These are phyloP conservation scores for Pseudonitzschia pungens DNA, from an alignment of 108 stramenopile genomes.

Conservation along the genomic window DNA sequence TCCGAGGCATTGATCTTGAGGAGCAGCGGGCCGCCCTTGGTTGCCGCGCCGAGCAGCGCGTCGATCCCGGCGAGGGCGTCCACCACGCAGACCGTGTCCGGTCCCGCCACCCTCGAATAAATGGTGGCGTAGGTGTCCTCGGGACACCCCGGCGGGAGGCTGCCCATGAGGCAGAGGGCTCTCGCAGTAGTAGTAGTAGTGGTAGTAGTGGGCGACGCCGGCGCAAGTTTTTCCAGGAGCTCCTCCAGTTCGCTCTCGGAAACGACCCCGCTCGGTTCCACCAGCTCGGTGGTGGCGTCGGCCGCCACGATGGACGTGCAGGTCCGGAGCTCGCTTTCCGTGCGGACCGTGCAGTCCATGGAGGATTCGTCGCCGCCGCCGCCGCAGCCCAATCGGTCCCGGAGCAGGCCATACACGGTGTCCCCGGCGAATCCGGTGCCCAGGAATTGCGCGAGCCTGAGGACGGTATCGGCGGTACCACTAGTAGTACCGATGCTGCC, in stretches of 20 bases:
- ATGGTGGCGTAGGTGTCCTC: slow-evolving; percentile 68
- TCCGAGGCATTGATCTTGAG: slow-evolving; percentile 83
- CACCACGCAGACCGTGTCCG: slow-evolving; percentile 62
- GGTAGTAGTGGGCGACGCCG: neutral
- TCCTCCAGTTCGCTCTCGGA: slow-evolving; percentile 46
- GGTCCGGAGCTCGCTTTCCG: slow-evolving; percentile 49
- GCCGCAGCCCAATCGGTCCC: slow-evolving; percentile 41
- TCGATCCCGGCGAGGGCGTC: slow-evolving; percentile 80
- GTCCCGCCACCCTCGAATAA: slow-evolving; percentile 30
- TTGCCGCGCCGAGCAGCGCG: slow-evolving; percentile 35
- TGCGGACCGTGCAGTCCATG: slow-evolving; percentile 57
- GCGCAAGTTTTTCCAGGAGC: slow-evolving; percentile 39
- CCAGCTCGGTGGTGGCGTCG: slow-evolving; percentile 76
- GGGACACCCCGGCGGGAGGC: slow-evolving; percentile 80
- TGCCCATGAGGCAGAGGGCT: slow-evolving; percentile 81
- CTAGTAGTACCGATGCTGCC: too few relatives aligned
- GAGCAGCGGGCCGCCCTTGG: slow-evolving; percentile 32
- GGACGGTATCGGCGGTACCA: too few relatives aligned
- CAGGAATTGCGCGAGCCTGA: slow-evolving; percentile 72
- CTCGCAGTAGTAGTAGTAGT: neutral
- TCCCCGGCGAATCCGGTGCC: slow-evolving; percentile 75
- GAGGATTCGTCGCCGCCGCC: too few relatives aligned
- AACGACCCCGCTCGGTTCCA: slow-evolving; percentile 75
- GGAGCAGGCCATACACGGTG: slow-evolving; percentile 45
- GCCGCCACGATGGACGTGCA: slow-evolving; percentile 81